phyloP scores from a whole-genome alignment of 305 asterid species.

The Fraxinus velutina region DNA sequence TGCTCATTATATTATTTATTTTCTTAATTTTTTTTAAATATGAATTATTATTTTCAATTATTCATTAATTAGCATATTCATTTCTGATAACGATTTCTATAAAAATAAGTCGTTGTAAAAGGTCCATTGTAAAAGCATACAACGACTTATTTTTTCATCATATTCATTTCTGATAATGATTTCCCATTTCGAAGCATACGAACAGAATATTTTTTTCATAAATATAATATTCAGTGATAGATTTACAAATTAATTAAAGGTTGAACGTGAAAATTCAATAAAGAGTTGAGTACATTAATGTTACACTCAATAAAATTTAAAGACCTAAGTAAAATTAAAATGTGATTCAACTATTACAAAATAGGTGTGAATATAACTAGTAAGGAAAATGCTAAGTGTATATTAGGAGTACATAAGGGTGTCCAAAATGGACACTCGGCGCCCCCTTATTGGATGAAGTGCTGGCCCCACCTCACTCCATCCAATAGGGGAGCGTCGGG shows the following conservation, averaged over 20 bases:
- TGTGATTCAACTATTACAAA: background rate
- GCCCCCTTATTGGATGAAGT: too few relatives aligned
- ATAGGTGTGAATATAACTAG: background rate
- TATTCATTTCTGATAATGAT: too few relatives aligned
- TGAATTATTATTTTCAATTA: background rate
- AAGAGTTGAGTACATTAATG: too few relatives aligned
- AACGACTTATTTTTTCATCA: background rate
- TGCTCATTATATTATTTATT: background rate
- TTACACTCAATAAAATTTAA: background rate
- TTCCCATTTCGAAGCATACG: background rate
- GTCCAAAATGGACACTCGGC: too few relatives aligned
- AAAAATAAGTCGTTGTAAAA: background rate
- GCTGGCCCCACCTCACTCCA: too few relatives aligned
- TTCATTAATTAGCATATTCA: background rate
- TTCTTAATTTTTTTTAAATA: background rate
- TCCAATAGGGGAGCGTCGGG: too few relatives aligned
- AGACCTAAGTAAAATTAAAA: background rate
- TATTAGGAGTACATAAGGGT: too few relatives aligned
- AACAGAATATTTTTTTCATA: background rate
- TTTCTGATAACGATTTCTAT: background rate
- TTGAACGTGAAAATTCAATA: background rate
- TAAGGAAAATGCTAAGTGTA: too few relatives aligned
- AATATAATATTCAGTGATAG: background rate
- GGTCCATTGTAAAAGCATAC: background rate
- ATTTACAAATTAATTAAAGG: background rate